phyloP scores from a whole-genome alignment of 2,329 filamentous ascomycete genomes.

The Verticillium zaregamsianum region DNA sequence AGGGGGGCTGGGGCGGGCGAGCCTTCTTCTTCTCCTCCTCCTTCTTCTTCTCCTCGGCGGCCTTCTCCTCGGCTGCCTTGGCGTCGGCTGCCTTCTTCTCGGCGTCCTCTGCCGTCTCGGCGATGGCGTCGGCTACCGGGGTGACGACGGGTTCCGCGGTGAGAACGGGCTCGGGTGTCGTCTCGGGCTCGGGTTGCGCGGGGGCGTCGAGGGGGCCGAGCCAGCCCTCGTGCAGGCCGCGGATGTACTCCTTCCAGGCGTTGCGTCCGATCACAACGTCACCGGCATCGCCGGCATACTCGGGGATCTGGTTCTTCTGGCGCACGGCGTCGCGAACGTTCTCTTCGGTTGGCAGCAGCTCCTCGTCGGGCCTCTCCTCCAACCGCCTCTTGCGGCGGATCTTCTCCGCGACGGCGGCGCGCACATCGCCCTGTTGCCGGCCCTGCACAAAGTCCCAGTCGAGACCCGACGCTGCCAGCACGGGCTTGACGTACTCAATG shows the following conservation, averaged over 20 bases:
- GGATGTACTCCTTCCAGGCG: constrained; percentile 95
- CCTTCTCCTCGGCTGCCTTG: constrained; percentile 16
- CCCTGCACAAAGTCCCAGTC: constrained; percentile 98
- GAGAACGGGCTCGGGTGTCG: constrained; percentile 19
- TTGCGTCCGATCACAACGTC: constrained; percentile 88
- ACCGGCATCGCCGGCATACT: constrained; percentile 71
- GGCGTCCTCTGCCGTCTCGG: constrained; percentile 2
- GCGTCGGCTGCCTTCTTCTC: constrained; percentile 15
- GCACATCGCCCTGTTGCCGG: constrained; percentile 84
- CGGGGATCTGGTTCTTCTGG: constrained; percentile 60
- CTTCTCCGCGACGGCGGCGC: constrained; percentile 80
- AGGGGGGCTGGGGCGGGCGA: constrained; percentile 58
- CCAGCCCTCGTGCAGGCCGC: constrained; percentile 95
- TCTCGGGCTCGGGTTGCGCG: constrained; percentile 24
- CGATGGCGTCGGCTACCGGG: constrained; percentile 13
- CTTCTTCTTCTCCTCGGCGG: constrained; percentile 37
- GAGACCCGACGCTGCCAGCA: constrained; percentile 81
- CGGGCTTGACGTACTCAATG: constrained; percentile 90
- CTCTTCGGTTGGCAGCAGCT: constrained; percentile 49
- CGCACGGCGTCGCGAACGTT: constrained; percentile 60
- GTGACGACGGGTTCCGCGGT: constrained; percentile 18
- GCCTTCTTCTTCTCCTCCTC: constrained; percentile 52
- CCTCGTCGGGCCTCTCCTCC: constrained; percentile 46
- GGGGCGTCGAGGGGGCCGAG: constrained; percentile 75
- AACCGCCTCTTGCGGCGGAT: constrained; percentile 68